phyloP scores from a whole-genome alignment of 768 basidiomycete genomes.

The Rubroboletus pulcherrimus region DNA sequence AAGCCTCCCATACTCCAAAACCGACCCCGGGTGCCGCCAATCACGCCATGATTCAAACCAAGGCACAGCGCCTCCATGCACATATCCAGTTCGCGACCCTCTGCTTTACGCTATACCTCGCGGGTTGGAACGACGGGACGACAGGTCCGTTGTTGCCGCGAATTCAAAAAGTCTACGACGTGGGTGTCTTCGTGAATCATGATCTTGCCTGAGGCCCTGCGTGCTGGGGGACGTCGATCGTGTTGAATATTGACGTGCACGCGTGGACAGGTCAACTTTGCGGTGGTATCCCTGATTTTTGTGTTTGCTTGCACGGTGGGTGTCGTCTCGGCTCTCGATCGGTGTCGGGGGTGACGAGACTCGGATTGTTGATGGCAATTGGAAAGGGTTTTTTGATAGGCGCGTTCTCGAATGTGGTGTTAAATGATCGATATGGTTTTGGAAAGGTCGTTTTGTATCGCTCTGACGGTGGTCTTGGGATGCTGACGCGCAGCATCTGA shows the following conservation, averaged over 20 bases:
- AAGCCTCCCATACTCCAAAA: background rate
- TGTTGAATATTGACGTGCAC: background rate
- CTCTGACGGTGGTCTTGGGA: background rate
- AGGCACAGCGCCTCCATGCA: constrained; percentile 19
- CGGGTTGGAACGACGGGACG: constrained; percentile 39
- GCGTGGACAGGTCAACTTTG: constrained; percentile 33
- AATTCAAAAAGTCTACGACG: constrained; percentile 36
- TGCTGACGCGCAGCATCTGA: background rate
- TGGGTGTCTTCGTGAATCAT: constrained; percentile 10
- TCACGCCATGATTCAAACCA: constrained; percentile 8
- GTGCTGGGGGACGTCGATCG: background rate
- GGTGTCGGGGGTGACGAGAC: background rate
- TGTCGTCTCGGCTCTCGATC: background rate
- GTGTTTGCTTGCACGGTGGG: constrained; percentile 38
- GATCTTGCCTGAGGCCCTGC: background rate
- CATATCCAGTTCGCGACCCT: constrained; percentile 33
- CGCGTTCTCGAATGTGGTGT: constrained; percentile 29
- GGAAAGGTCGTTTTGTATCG: constrained; percentile 25
- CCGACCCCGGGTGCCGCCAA: background rate
- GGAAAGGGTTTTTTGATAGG: constrained; percentile 32
- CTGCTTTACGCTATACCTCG: constrained; percentile 34
- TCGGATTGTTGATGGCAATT: background rate
- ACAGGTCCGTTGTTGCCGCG: constrained; percentile 38
- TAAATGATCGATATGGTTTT: constrained; percentile 31
- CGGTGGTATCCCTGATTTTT: constrained; percentile 41